Evolutionary conservation across 2,329 filamentous ascomycete genomes (phyloP), one percentile per base, ranked within the genome.

Genomic region (Teratosphaeria zuluensis): DNA sequence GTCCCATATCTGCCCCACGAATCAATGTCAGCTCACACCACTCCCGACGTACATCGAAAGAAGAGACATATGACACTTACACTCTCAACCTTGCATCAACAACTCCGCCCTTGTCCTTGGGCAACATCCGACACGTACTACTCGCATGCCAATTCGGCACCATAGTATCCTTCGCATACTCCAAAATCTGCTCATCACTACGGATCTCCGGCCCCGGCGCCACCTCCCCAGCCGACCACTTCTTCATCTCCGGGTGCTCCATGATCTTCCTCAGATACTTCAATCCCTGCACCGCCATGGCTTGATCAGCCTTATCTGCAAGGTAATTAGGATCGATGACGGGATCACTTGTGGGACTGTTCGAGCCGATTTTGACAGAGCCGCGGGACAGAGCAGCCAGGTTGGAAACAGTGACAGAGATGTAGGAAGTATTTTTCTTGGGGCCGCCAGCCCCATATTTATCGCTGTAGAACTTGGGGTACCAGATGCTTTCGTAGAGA

Each of bases 151-250:
- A 48, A 48, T 48, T 48, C 42, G 42, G 42, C 42, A 48, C 42
- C 42, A 48, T 48, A 11, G 42, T 48, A 6, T 6, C 9, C 42
- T 48, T 48, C n/a, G 42, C 90, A 72, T 95, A 95, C 76, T 91
- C 85, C 72, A 82, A 86, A 7, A 95, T 81, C 58, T 88, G 86
- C 74, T 92, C 89, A 70, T 95, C 90, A 5, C 84, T 86, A 72
- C 88, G 84, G 46, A 90, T 74, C 42, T 81, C 77, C 12, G 86
- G 87, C 3, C 90, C 90, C 0, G 90, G 90, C 0, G 89, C 89
- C 60, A 90, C 84, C 76, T 94, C 89, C 58, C 42, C 42, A 7
- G 16, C 42, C n/a, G 42, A 48, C 16, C 16, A 48, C 16, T 48
- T 48, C 42, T 48, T n/a, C 42, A 48, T 19, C 42, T 19, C 42